phyloP scores from a whole-genome alignment of 441 rosid species.

The Sinapis alba region DNA sequence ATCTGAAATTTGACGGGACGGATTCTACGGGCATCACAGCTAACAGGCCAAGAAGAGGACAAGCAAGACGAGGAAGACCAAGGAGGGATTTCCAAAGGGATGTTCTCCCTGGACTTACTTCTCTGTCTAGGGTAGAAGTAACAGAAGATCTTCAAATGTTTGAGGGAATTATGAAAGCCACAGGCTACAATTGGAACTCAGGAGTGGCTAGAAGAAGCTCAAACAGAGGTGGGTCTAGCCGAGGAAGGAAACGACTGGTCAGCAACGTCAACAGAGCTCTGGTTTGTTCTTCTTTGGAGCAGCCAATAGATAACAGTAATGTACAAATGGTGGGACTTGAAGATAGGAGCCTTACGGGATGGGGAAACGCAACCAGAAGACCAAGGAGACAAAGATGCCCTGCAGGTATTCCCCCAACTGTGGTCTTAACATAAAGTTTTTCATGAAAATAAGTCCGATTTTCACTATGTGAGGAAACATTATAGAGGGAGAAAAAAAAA shows the following conservation, averaged over 20 bases:
- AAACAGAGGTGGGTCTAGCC: conserved; percentile 62
- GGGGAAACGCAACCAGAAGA: conserved; percentile 94
- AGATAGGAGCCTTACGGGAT: conserved; percentile 53
- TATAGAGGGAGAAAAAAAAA: conserved; percentile 41
- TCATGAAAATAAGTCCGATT: conserved; percentile 10
- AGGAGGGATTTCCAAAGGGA: conserved; percentile 98
- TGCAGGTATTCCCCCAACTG: conserved; percentile 64
- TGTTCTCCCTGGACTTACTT: conserved; percentile 90
- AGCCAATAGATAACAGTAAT: conserved; percentile 58
- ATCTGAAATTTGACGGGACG: conserved; percentile 57
- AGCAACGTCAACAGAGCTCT: conserved; percentile 38
- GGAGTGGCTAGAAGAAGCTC: conserved; percentile 76
- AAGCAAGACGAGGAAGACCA: conserved; percentile 90
- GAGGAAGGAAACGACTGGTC: conserved; percentile 68
- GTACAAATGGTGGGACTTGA: conserved; percentile 42
- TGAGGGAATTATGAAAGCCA: conserved; percentile 85
- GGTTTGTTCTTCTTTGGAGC: conserved; percentile 51
- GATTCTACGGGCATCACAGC: conserved; percentile 47
- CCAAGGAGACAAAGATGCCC: conserved; percentile 94
- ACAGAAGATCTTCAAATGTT: conserved; percentile 93
- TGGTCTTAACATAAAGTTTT: conserved; percentile 55
- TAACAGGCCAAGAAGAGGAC: conserved; percentile 70
- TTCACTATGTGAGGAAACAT: conserved; percentile 38
- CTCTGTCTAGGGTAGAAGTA: conserved; percentile 88
- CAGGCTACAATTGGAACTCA: conserved; percentile 69